A percentile compares a stretch with the other conserved stretches of the same genome.
Evolutionary conservation across 2,329 filamentous ascomycete species (phyloP).

Genomic region (Aspergillus caelatus): DNA sequence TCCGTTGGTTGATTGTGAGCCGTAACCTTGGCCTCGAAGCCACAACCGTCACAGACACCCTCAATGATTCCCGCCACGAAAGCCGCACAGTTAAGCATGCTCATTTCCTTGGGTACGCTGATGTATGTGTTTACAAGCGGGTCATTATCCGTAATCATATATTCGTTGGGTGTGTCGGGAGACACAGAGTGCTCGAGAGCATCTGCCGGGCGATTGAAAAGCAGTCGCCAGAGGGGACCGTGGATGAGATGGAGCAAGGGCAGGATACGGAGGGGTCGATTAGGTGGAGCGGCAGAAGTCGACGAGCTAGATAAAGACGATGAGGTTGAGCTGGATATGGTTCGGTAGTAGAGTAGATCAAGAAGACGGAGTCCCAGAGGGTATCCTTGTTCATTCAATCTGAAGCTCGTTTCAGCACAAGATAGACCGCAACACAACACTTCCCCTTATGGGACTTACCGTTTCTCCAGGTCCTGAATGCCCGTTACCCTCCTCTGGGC

Average conservation of each 20-base stretch:
- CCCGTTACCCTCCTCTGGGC: conserved; percentile 88
- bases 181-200: conserved; percentile 86
- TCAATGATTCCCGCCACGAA: conserved; percentile 95
- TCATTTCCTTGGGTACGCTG: conserved; percentile 92
- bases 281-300: conserved; percentile 69
- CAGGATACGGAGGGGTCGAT: conserved; percentile 83
- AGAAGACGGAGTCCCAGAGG: conserved; percentile 91
- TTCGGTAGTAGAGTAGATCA: conserved; percentile 89
- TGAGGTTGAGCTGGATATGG: conserved; percentile 76
- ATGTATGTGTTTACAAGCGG: conserved; percentile 94
- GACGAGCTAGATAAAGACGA: conserved; percentile 81
- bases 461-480: conserved; percentile 89
- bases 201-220: conserved; percentile 89
- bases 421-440: background rate
- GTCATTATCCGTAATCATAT: conserved; percentile 99
- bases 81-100: conserved; percentile 91
- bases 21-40: conserved; percentile 84
- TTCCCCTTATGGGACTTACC: conserved; percentile 55
- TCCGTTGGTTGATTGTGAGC: conserved; percentile 77
- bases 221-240: conserved; percentile 85
- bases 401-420: conserved; percentile 38
- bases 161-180: conserved; percentile 84
- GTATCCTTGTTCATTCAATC: conserved; percentile 88
- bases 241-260: conserved; percentile 94
- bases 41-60: conserved; percentile 90